Base-by-base conservation (phyloP, 306 rosid species). In the Echinosophora koreensis region DNA sequence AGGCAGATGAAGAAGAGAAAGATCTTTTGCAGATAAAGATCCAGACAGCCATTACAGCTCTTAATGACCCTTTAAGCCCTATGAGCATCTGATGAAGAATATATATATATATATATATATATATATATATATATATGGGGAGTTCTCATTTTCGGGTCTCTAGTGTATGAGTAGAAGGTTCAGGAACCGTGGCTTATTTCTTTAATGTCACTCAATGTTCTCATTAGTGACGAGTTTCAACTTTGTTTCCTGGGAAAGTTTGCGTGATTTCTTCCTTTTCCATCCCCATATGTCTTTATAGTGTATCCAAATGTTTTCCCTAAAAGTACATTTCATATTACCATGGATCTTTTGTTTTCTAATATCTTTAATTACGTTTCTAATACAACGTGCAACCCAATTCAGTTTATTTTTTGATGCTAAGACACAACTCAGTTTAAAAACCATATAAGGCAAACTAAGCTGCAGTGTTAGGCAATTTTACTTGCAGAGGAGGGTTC, bases 1-100 rank as follows among this genome's bases (percentile, higher is more conserved):
- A 95, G 98, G 97, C 97, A 41, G 92, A 89, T 10, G 94, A 90
- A 80, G 97, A 89, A 34, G 97, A 95, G 46, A 95, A 84, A 78
- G 97, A 95, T 57, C 42, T 44, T 39, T 82, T 95, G 90, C 84
- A 87, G 82, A 42, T 80, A 15, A 83, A 84, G 79, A 92, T 92
- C 18, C 85, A 86, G 78, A 84, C 90, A 37, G 97, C 97, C 52
- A 90, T 95, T 80, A 83, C 87, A 71, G 88, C 92, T 74, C 90
- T 89, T 41, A 90, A 87, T 87, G 95, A 88, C 50, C 93, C 97
- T 42, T 84, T 76, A 52, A 95, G 98, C 65, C 97, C 97, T 4
- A 74, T 88, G 96, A 92, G 97, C 81, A 88, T 95, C 41, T 90
- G 52, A 86, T 46, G 38, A 55, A 79, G 58, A 51, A 60, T 30